Conservation (phyloP, 1,284 basidiomycete genomes). For the Apiotrichum mycotoxinovorans region DNA sequence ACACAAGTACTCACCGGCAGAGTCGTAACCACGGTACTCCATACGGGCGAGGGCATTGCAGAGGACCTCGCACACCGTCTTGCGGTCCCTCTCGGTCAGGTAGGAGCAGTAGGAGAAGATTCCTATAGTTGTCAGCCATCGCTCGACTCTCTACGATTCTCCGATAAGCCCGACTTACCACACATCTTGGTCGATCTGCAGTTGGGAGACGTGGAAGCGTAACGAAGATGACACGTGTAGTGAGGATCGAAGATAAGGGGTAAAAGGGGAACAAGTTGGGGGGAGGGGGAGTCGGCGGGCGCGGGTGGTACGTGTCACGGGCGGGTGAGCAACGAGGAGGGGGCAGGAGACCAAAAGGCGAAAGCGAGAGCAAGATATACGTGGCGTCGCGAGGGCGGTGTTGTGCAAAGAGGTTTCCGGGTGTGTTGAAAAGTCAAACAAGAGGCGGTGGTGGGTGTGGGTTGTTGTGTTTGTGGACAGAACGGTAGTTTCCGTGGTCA, state of each 20-base stretch:
- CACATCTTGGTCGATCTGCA: constrained; percentile 15
- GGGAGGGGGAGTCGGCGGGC: background rate
- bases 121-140: constrained; percentile 52
- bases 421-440: too few species aligned
- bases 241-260: too few species aligned
- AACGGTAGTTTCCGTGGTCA: too few species aligned
- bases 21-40: constrained; percentile 98
- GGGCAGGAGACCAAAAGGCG: background rate
- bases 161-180: constrained; percentile 9
- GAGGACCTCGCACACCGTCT: constrained; percentile 87
- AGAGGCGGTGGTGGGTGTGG: too few species aligned
- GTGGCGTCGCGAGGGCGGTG: background rate
- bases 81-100: constrained; percentile 90
- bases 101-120: constrained; percentile 94
- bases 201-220: background rate
- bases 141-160: background rate
- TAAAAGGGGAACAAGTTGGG: background rate
- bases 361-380: background rate
- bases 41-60: constrained; percentile 88
- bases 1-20: constrained; percentile 66
- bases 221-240: background rate
- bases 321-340: background rate
- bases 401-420: too few species aligned
- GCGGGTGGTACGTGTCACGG: background rate
- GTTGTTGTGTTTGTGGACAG: too few species aligned